These are phyloP conservation scores for Podospora pseudopauciseta DNA, from an alignment of 495 filamentous ascomycete species.

Conservation along the genomic window DNA sequence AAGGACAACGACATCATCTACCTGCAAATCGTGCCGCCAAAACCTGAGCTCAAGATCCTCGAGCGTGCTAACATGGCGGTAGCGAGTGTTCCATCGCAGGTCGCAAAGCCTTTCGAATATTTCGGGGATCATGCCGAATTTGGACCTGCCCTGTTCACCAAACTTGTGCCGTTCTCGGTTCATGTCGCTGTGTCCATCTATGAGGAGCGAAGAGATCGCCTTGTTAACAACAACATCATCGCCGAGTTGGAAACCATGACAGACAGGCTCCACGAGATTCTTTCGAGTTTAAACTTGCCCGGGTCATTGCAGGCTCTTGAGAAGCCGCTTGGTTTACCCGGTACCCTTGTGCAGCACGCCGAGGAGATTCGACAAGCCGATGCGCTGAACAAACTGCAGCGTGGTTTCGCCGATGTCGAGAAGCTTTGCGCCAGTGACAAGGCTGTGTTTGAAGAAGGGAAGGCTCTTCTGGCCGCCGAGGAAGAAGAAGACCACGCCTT, in stretches of 20 bases:
- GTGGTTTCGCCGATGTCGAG: conserved; percentile 78
- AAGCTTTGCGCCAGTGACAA: conserved; percentile 76
- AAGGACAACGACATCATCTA: conserved; percentile 97
- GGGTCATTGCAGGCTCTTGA: conserved; percentile 93
- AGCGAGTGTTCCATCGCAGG: conserved; percentile 73
- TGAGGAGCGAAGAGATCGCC: conserved; percentile 80
- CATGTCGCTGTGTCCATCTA: conserved; percentile 95
- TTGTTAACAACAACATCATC: conserved; percentile 82
- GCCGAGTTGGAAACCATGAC: conserved; percentile 81
- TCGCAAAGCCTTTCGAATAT: conserved; percentile 73
- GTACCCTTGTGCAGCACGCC: conserved; percentile 77
- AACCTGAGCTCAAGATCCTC: conserved; percentile 80
- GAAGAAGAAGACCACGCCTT: conserved; percentile 75
- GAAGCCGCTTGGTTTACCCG: conserved; percentile 89
- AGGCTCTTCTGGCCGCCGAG: conserved; percentile 70
- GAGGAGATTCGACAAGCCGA: conserved; percentile 95
- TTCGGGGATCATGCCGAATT: conserved; percentile 76
- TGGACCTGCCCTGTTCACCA: conserved; percentile 81
- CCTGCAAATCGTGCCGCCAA: conserved; percentile 77
- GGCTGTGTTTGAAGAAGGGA: conserved; percentile 75
- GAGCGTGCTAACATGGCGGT: conserved; percentile 87
- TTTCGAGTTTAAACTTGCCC: conserved; percentile 82
- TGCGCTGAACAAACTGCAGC: conserved; percentile 67
- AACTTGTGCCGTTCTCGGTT: conserved; percentile 92
- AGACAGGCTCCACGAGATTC: conserved; percentile 70